Conservation (phyloP, 345 rosid genomes). For the Conringia planisiliqua region DNA sequence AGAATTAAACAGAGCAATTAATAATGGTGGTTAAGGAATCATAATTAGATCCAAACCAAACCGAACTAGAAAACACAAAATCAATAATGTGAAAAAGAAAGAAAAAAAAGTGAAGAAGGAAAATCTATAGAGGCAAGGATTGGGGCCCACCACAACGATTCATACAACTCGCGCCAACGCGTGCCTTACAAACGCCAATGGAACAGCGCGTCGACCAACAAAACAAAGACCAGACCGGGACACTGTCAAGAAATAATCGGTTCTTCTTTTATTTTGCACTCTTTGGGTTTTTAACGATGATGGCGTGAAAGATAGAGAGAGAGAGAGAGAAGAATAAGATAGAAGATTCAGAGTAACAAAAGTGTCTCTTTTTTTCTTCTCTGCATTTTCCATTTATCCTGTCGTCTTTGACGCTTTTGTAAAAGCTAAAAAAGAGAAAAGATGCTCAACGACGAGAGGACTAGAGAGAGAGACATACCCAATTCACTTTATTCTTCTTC, state of each 20-base stretch:
- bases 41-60: constrained; percentile 22
- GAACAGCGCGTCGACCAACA: constrained; percentile 18
- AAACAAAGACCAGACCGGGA: constrained; percentile 10
- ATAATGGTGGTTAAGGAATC: constrained; percentile 13
- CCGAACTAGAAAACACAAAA: constrained; percentile 19
- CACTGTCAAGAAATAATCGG: constrained; percentile 22
- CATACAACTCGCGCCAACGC: constrained; percentile 17
- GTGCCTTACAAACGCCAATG: neutral
- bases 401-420: constrained; percentile 39
- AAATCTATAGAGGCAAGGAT: neutral
- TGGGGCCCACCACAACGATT: neutral
- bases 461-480: constrained; percentile 21
- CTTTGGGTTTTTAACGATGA: constrained; percentile 28
- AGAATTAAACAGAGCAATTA: neutral
- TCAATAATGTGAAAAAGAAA: neutral
- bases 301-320: constrained; percentile 12
- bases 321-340: neutral
- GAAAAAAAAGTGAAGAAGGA: neutral
- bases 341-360: constrained; percentile 16
- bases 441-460: constrained; percentile 32
- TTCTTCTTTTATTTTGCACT: constrained; percentile 24
- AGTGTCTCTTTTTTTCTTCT: constrained; percentile 19
- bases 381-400: constrained; percentile 26
- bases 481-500: constrained; percentile 28
- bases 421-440: constrained; percentile 25